These are phyloP conservation scores for Colletotrichum coccodes DNA, from an alignment of 2,329 filamentous ascomycete species.

Conservation along the genomic window DNA sequence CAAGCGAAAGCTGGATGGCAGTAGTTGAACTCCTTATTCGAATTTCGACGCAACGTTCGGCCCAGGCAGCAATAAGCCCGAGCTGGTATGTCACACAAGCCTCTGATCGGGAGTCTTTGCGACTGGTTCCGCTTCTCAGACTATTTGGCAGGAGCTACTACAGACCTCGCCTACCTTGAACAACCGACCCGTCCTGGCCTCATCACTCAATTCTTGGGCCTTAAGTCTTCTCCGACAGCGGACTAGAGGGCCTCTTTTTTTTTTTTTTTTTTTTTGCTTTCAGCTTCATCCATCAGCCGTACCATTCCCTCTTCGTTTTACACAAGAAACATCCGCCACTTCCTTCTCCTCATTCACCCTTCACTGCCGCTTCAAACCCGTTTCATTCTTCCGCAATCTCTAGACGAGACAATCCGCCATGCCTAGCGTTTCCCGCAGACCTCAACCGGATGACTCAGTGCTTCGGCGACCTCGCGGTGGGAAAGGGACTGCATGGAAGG, in stretches of 20 bases:
- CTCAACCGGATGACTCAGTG: background rate
- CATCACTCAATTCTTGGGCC: background rate
- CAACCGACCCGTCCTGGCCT: background rate
- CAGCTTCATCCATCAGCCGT: background rate
- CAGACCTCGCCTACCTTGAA: constrained; percentile 5
- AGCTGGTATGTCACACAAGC: background rate
- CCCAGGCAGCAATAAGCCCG: background rate
- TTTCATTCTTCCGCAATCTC: background rate
- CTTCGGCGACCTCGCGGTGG: background rate
- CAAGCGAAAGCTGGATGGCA: constrained; percentile 20
- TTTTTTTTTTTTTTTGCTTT: background rate
- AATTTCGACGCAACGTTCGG: constrained; percentile 11
- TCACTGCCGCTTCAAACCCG: background rate
- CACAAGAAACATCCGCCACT: background rate
- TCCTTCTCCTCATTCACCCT: background rate
- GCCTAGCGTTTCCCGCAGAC: background rate
- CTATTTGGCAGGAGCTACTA: constrained; percentile 2
- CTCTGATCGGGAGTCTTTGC: background rate
- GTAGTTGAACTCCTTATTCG: constrained; percentile 15
- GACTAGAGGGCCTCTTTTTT: too few species aligned
- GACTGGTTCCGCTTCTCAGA: constrained; percentile 5
- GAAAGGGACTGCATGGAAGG: constrained; percentile 4
- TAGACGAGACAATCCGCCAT: background rate
- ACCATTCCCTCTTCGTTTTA: background rate
- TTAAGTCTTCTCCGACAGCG: background rate